Evolutionary conservation across 225 moss, liverwort and hornwort species (phyloP).

Genomic region (Sphagnum tenellum): DNA sequence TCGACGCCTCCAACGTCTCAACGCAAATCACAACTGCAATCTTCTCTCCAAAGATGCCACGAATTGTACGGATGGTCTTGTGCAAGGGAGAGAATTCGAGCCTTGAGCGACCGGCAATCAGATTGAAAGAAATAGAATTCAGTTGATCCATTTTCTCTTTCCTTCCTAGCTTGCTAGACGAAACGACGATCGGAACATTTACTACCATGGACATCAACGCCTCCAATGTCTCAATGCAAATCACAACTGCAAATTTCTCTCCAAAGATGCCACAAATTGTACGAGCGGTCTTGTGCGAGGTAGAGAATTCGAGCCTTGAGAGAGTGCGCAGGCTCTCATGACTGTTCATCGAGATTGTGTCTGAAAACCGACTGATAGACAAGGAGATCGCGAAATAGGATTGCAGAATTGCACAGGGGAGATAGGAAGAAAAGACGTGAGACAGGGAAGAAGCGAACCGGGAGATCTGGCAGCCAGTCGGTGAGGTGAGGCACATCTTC

Average conservation of each 20-base stretch:
- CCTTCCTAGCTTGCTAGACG: too few species aligned
- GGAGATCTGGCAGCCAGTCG: conserved; percentile 12
- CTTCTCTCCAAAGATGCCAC: too few species aligned
- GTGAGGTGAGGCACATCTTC: conserved; percentile 12
- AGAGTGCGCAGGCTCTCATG: not conserved
- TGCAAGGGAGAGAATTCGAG: not conserved
- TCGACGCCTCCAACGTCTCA: too few species aligned
- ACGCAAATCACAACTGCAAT: too few species aligned
- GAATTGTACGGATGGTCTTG: not conserved
- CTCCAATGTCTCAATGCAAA: too few species aligned
- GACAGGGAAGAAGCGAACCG: not conserved
- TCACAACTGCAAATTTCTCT: too few species aligned
- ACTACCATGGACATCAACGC: too few species aligned
- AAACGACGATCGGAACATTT: too few species aligned
- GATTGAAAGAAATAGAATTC: too few species aligned
- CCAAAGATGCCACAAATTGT: not conserved
- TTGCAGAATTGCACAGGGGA: not conserved
- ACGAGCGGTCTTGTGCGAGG: not conserved
- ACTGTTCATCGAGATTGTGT: not conserved
- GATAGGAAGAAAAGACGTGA: not conserved
- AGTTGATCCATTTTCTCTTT: too few species aligned
- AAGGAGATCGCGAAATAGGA: not conserved
- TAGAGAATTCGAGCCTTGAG: not conserved
- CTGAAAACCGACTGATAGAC: not conserved
- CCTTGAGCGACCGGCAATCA: not conserved